phyloP scores from a whole-genome alignment of 2,329 filamentous ascomycete species.

The Exserohilum rostratum region DNA sequence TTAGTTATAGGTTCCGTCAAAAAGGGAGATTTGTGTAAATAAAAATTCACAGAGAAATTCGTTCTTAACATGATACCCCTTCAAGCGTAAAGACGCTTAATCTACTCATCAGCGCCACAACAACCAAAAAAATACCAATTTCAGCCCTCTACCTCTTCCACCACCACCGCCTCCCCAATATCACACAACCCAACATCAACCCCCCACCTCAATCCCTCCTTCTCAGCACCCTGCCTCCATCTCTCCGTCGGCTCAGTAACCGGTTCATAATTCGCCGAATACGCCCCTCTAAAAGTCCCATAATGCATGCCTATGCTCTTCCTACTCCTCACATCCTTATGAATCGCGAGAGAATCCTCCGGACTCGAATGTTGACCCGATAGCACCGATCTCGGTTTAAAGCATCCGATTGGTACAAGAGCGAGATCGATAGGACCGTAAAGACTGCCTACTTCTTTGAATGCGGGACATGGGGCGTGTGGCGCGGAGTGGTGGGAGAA shows the following conservation, averaged over 20 bases:
- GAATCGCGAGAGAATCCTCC: constrained; percentile 56
- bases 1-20: no score
- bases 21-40: no score
- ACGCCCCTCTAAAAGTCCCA: constrained; percentile 55
- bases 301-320: constrained; percentile 61
- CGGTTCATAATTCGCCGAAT: constrained; percentile 56
- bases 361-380: constrained; percentile 56
- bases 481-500: constrained; percentile 42
- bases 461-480: constrained; percentile 55
- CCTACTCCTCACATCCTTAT: constrained; percentile 54
- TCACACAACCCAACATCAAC: constrained; percentile 50
- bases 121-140: no score
- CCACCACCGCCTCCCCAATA: constrained; percentile 56
- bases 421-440: constrained; percentile 59
- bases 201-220: constrained; percentile 49
- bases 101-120: no score
- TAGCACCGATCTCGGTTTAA: constrained; percentile 53
- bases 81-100: no score
- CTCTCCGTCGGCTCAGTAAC: constrained; percentile 55
- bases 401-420: constrained; percentile 57
- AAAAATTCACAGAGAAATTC: no score
- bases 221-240: constrained; percentile 54
- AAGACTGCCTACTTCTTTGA: constrained; percentile 54
- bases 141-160: no score
- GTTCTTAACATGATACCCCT: no score